Evolutionary conservation across 2,329 filamentous ascomycete species (phyloP).

Genomic region (Fusarium pininemorale): DNA sequence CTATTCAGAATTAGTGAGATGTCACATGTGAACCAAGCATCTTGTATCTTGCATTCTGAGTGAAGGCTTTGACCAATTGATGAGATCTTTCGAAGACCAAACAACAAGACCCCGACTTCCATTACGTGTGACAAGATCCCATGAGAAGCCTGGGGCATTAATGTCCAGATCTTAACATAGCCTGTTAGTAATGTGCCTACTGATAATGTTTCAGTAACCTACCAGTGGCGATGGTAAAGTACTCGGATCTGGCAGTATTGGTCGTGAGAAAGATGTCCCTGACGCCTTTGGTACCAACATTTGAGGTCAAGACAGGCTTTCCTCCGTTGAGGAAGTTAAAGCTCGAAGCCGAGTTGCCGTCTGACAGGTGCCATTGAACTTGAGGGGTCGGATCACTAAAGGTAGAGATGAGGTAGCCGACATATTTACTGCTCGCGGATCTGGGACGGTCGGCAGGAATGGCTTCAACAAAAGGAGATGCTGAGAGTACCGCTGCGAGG

Average conservation of each 20-base stretch:
- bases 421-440: conserved; percentile 6
- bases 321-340: conserved; percentile 48
- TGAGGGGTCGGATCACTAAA: conserved; percentile 47
- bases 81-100: conserved; percentile 49
- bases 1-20: conserved; percentile 28
- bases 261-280: conserved; percentile 49
- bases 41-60: conserved; percentile 8
- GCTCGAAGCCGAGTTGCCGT: conserved; percentile 44
- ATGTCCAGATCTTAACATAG: conserved; percentile 48
- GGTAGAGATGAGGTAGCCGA: conserved; percentile 50
- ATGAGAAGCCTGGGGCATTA: conserved; percentile 46
- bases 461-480: conserved; percentile 1
- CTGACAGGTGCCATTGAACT: conserved; percentile 48
- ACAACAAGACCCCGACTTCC: conserved; percentile 50
- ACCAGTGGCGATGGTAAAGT: conserved; percentile 50
- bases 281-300: conserved; percentile 48
- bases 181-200: background rate
- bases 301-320: conserved; percentile 45
- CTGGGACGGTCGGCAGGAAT: conserved; percentile 7
- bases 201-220: background rate
- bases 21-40: accelerated
- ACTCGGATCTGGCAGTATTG: conserved; percentile 47
- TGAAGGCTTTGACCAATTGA: conserved; percentile 47
- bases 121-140: conserved; percentile 48
- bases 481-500: conserved; percentile 4